Evolutionary conservation across 176 grass and related monocot genomes (phyloP), one percentile per base, ranked within the genome.

Genomic region (Phoenix roebelenii): DNA sequence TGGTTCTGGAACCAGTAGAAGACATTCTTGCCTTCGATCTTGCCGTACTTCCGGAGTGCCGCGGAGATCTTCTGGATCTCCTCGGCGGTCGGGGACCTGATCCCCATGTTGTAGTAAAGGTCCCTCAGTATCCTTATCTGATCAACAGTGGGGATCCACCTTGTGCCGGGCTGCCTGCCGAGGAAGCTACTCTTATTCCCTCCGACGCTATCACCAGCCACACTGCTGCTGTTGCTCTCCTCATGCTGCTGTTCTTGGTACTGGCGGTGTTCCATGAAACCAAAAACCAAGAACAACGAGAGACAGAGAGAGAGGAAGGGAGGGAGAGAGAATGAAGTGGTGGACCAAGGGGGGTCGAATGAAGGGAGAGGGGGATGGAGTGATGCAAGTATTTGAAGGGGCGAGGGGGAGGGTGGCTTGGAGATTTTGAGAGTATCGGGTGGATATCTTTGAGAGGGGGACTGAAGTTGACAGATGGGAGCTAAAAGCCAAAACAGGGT

Each of bases 1-100:
- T 98, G 93, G 76, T 98, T 98, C 84, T 98, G 93, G 59, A 98
- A 98, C 93, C 93, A 98, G 67, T 98, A 98, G 72, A 98, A 98
- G 25, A 98, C 93, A 66, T 98, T 98, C 84, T 98, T 98, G 58
- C 93, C 93, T 72, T 98, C 93, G 66, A 98, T 92, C 61, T 80
- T 78, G 69, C 93, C 88, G 61, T 85, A 85, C 76, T 92, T 79
- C 4, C 93, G 82, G 0, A 98, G 82, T 59, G 77, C 70, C 19
- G 73, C 79, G 3, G 93, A 84, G 73, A 98, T 98, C 51, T 85
- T 76, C 79, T 98, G 93, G 64, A 98, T 98, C 81, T 98, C 84
- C 54, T 98, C 93, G 25, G 84, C 59, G 73, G 76, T 92, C 1
- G 93, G 93, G 22, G 93, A 98, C 65, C 93, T 59, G 70, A 98